Conservation (phyloP, 108 stramenopile species). For the Nannochloropsis gaditana region DNA sequence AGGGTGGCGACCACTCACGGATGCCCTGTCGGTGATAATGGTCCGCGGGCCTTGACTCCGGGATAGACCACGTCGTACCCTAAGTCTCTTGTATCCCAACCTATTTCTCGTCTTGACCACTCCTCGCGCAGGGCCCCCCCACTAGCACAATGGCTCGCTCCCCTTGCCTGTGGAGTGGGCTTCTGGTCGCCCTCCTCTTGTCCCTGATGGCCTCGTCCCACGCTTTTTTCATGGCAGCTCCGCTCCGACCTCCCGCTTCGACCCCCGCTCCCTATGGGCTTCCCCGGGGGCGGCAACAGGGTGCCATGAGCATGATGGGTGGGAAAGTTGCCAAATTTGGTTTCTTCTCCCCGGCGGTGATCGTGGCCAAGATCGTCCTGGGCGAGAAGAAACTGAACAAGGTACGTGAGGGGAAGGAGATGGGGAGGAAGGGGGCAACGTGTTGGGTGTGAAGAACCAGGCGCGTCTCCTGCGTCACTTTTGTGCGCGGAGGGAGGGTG, state of each 20-base stretch:
- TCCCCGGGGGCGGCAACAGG: background rate
- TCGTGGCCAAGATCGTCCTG: slow-evolving; percentile 70
- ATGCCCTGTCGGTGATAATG: no score
- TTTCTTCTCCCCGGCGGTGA: slow-evolving; percentile 91
- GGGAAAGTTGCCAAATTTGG: slow-evolving; percentile 81
- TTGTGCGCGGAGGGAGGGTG: no score
- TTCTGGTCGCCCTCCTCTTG: background rate
- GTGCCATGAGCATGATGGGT: background rate
- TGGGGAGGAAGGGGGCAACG: slow-evolving; percentile 83
- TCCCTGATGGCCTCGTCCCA: background rate
- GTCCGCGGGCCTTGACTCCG: no score
- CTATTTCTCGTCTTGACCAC: background rate
- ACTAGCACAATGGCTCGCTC: background rate
- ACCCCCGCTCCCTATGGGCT: background rate
- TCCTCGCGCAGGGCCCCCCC: background rate
- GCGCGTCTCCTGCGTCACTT: no score
- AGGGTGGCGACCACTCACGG: no score
- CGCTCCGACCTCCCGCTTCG: background rate
- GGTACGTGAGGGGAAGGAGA: slow-evolving; percentile 68
- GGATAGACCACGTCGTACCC: no score
- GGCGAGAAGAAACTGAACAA: slow-evolving; percentile 54
- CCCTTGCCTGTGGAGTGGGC: background rate
- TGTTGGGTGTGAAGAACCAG: slow-evolving; percentile 6
- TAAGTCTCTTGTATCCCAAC: no score
- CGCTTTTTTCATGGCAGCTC: slow-evolving; percentile 1